Conservation (phyloP, 202 grass and related monocot species). For the Cymbopogon flexuosus region DNA sequence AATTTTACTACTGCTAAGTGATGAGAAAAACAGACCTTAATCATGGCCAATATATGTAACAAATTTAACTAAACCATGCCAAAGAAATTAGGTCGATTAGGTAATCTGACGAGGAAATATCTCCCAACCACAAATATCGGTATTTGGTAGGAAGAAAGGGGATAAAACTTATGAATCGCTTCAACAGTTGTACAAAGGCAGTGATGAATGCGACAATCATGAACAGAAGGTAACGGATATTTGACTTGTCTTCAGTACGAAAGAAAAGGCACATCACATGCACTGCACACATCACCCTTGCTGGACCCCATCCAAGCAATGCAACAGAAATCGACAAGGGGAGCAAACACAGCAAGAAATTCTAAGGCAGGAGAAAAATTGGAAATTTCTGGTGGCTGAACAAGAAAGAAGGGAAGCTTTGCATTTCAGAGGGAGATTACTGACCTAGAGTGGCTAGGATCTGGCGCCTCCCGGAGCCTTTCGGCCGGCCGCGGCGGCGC, state of each 20-base stretch:
- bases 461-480: conserved; percentile 84
- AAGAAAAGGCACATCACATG: conserved; percentile 9
- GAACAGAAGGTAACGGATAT: conserved; percentile 22
- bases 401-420: not conserved
- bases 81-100: conserved; percentile 1
- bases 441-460: conserved; percentile 76
- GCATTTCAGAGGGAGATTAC: not conserved
- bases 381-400: not conserved
- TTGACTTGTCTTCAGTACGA: not conserved
- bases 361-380: not conserved
- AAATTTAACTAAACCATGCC: not conserved
- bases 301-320: conserved; percentile 48
- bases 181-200: not conserved
- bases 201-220: not conserved
- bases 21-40: not conserved
- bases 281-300: conserved; percentile 7
- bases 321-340: conserved; percentile 44
- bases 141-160: conserved; percentile 13
- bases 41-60: not conserved
- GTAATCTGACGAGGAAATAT: not conserved
- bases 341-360: conserved; percentile 26
- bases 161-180: not conserved
- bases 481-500: conserved; percentile 72
- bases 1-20: not conserved
- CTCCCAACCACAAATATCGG: not conserved